Percentiles rank a stretch among this genome's conserved stretches.
phyloP scores from a whole-genome alignment of 2,329 filamentous ascomycete genomes.

The Fusarium napiforme region DNA sequence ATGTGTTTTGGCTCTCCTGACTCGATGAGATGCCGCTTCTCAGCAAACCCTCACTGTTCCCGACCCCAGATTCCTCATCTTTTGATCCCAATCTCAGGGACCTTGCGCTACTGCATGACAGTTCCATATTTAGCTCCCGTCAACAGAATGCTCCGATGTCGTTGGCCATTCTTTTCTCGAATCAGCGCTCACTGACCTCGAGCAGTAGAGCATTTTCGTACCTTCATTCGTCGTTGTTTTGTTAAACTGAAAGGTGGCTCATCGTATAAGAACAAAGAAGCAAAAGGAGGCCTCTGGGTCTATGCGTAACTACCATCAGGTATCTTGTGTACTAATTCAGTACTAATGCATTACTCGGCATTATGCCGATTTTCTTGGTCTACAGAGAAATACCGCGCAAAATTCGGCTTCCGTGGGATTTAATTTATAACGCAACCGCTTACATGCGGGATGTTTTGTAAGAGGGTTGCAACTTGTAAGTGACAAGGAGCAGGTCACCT shows the following conservation, averaged over 20 bases:
- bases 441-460: background rate
- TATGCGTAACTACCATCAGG: background rate
- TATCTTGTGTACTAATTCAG: background rate
- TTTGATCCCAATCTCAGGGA: conserved; percentile 18
- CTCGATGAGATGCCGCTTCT: no score
- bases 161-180: conserved; percentile 2
- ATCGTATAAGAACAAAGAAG: background rate
- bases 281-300: background rate
- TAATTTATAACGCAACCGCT: background rate
- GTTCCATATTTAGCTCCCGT: conserved; percentile 39
- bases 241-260: background rate
- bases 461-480: background rate
- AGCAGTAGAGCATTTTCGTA: background rate
- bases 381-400: background rate
- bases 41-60: background rate
- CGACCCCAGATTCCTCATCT: conserved; percentile 20
- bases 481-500: conserved; percentile 4
- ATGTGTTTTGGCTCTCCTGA: conserved; percentile 3
- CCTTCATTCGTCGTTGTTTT: background rate
- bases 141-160: conserved; percentile 22
- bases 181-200: conserved; percentile 1
- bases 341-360: background rate
- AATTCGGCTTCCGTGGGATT: background rate
- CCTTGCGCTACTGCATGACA: conserved; percentile 37
- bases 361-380: background rate